phyloP scores from a whole-genome alignment of 2,329 filamentous ascomycete genomes.

The Helotiales sp. region DNA sequence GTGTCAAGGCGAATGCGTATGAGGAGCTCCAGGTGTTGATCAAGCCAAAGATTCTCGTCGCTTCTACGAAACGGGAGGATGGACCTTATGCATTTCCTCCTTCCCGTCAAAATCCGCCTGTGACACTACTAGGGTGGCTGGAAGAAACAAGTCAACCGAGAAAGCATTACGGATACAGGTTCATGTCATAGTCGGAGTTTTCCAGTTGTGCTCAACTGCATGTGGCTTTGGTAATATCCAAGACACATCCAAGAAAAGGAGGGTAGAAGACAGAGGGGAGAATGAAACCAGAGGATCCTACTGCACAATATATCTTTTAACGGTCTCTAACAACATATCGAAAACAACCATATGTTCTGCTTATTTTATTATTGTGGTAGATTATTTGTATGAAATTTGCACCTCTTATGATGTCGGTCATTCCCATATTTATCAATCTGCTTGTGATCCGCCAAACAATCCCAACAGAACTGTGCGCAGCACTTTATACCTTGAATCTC shows the following conservation, averaged over 20 bases:
- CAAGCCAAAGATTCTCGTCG: conserved; percentile 11
- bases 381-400: conserved; percentile 17
- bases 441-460: conserved; percentile 16
- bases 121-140: neutral
- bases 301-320: too few species aligned
- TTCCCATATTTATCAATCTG: conserved; percentile 14
- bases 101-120: neutral
- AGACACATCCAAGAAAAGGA: too few species aligned
- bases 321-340: too few species aligned
- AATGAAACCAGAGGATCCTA: too few species aligned
- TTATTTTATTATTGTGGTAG: neutral
- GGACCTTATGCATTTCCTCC: neutral
- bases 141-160: neutral
- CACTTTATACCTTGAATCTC: conserved; percentile 17
- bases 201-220: too few species aligned
- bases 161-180: neutral
- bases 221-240: neutral
- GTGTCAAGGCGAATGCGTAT: conserved; percentile 10
- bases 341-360: too few species aligned
- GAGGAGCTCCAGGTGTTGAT: conserved; percentile 8
- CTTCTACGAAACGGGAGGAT: neutral
- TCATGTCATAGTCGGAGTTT: too few species aligned
- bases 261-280: too few species aligned
- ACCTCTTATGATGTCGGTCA: conserved; percentile 10
- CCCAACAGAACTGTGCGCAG: conserved; percentile 18